Evolutionary conservation across 208 protist genomes (phyloP).

Genomic region (Acanthamoeba healyi): DNA sequence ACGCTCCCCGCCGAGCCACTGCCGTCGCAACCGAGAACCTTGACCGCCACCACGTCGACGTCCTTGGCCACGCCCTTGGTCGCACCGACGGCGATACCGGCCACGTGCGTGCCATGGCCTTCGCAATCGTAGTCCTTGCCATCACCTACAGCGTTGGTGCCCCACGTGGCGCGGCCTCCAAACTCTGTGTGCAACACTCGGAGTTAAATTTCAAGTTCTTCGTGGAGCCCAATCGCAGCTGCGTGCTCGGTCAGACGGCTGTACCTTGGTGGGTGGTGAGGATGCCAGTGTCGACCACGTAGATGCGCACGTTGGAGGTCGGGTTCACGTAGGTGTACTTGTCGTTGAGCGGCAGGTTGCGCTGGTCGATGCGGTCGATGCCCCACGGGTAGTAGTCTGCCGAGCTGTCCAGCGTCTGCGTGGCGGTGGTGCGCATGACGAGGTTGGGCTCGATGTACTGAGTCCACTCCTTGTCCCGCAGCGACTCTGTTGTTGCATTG

Average conservation of each 20-base stretch:
- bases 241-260: too few relatives aligned
- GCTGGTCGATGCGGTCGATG: slow-evolving; percentile 61
- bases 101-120: slow-evolving; percentile 62
- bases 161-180: slow-evolving; percentile 30
- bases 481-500: background rate
- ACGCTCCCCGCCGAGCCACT: background rate
- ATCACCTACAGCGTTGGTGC: slow-evolving; percentile 43
- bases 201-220: too few relatives aligned
- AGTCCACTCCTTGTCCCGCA: background rate
- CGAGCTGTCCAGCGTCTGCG: background rate
- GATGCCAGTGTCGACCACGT: slow-evolving; percentile 33
- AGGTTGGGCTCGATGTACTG: slow-evolving; percentile 29
- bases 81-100: slow-evolving; percentile 8
- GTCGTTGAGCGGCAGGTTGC: slow-evolving; percentile 14
- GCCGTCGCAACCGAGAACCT: slow-evolving; percentile 50
- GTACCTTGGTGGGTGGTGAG: background rate
- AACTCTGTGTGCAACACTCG: too few relatives aligned
- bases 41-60: slow-evolving; percentile 47
- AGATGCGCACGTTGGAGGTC: background rate
- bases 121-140: slow-evolving; percentile 31
- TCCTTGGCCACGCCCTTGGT: slow-evolving; percentile 69
- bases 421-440: background rate
- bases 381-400: background rate
- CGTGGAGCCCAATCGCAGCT: too few relatives aligned
- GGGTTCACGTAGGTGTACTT: background rate